Base-by-base conservation (phyloP, 208 protist species). In the Crithidia mellificae region DNA sequence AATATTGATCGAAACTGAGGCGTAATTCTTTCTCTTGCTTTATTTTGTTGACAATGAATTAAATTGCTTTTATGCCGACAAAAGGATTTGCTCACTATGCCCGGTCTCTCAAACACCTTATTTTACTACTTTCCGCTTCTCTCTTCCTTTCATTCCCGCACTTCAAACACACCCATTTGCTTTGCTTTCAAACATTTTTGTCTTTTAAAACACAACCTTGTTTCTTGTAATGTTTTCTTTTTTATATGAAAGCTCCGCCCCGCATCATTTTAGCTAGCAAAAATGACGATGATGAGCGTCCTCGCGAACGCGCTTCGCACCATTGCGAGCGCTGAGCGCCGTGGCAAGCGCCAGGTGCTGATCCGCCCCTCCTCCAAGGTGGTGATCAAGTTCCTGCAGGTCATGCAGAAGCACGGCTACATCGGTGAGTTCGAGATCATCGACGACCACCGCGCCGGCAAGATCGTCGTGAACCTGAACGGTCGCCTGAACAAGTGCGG, bases 381-480 rank as follows among this genome's bases (percentile, higher is more conserved):
- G 64, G 94, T 99, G 70, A 87, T 99, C 75, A 99, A 99, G 85
- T 99, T 99, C 91, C 91, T 99, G 61, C 87, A 96, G 70, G 98
- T 99, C 66, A 99, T 99, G 99, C 98, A 99, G 96, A 99, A 99
- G 90, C 98, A 99, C 90, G 97, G 98, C 87, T 99, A 99, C 97
- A 99, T 99, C 90, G 98, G 98, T 68, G 99, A 99, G 83, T 99
- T 99, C 83, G 99, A 99, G 90, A 90, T 99, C 84, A 94, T 99
- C 78, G 99, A 99, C 88, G 98, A 99, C 91, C 99, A 99, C 90
- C 94, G 99, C 74, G 83, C 92, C 19, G 98, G 98, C 72, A 99
- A 99, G 90, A 99, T 99, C 72, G 98, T 99, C 64, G 93, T 99
- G 63, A 98, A 99, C 75, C 97, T 99, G 30, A 99, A 99, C 79